Conservation (phyloP, 2,329 filamentous ascomycete genomes). For the Aspergillus flavus region DNA sequence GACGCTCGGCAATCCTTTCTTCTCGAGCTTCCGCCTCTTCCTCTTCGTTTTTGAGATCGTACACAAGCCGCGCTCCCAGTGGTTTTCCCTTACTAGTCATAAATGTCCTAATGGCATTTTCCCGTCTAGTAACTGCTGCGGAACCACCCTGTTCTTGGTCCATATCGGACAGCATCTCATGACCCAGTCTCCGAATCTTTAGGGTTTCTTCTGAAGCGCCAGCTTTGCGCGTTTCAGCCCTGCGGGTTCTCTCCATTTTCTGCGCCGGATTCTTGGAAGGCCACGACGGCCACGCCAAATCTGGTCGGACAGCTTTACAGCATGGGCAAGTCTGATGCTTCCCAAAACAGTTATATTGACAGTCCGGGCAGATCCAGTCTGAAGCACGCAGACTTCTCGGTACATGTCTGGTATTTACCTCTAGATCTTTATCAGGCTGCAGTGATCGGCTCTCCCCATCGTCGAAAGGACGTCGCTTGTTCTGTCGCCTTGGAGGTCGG, state of each 20-base stretch:
- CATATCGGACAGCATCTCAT: constrained; percentile 22
- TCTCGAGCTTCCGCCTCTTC: constrained; percentile 5
- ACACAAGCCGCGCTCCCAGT: constrained; percentile 7
- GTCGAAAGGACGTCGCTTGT: neutral
- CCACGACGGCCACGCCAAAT: constrained; percentile 5
- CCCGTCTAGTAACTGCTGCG: neutral
- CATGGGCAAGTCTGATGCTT: constrained; percentile 27
- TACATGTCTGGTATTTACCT: constrained; percentile 4
- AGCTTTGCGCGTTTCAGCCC: neutral
- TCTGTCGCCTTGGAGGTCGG: neutral
- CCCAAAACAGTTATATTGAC: constrained; percentile 24
- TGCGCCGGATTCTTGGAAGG: neutral
- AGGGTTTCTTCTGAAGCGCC: constrained; percentile 10
- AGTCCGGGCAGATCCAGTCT: constrained; percentile 35
- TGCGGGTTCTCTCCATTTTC: neutral
- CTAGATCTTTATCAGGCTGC: constrained; percentile 16
- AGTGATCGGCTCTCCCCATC: constrained; percentile 4
- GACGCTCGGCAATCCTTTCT: neutral
- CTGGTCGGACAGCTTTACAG: constrained; percentile 31
- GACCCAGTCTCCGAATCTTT: constrained; percentile 27
- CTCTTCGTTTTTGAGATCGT: neutral
- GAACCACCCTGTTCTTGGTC: constrained; percentile 1
- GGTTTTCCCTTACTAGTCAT: constrained; percentile 5
- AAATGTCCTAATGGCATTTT: constrained; percentile 11
- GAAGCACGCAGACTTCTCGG: constrained; percentile 6